A percentile compares a stretch with the other conserved stretches of the same genome.
phyloP scores from a whole-genome alignment of 495 filamentous ascomycete genomes.

The Staphylotrichum longicolle region DNA sequence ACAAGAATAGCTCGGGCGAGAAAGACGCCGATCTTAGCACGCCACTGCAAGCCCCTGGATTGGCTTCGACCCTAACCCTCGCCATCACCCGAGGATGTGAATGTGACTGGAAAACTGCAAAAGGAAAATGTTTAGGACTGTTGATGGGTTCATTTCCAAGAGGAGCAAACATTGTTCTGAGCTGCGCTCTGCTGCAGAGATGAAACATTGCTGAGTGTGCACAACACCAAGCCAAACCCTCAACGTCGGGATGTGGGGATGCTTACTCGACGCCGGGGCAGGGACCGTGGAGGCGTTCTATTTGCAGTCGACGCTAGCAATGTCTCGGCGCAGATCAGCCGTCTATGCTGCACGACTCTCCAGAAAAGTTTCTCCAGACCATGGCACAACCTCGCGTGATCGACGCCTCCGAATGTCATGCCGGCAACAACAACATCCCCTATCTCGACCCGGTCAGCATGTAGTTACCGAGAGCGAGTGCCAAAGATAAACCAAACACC shows the following conservation, averaged over 20 bases:
- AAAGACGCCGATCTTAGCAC: conserved; percentile 6
- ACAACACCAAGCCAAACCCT: conserved; percentile 2
- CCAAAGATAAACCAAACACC: background rate
- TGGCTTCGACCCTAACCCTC: conserved; percentile 2
- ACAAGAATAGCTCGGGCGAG: conserved; percentile 12
- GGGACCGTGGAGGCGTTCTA: conserved; percentile 5
- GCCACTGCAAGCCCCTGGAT: background rate
- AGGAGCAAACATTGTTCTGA: too few species aligned
- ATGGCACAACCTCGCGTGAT: background rate
- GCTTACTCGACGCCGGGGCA: conserved; percentile 2
- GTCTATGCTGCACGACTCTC: too few species aligned
- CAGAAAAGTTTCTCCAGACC: background rate
- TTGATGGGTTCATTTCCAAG: too few species aligned
- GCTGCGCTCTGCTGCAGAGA: too few species aligned
- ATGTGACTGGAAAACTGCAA: background rate
- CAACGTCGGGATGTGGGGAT: background rate
- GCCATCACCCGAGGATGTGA: too few species aligned
- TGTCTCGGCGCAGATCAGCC: background rate
- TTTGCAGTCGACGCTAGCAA: conserved; percentile 8
- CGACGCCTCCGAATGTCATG: background rate
- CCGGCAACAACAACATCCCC: background rate
- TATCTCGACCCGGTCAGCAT: background rate
- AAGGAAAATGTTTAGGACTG: background rate
- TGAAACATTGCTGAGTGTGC: background rate
- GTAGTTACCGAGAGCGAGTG: background rate